Evolutionary conservation across 352 stramenopile genomes (phyloP), one percentile per base, ranked within the genome.

Genomic region (Lagenidium giganteum): DNA sequence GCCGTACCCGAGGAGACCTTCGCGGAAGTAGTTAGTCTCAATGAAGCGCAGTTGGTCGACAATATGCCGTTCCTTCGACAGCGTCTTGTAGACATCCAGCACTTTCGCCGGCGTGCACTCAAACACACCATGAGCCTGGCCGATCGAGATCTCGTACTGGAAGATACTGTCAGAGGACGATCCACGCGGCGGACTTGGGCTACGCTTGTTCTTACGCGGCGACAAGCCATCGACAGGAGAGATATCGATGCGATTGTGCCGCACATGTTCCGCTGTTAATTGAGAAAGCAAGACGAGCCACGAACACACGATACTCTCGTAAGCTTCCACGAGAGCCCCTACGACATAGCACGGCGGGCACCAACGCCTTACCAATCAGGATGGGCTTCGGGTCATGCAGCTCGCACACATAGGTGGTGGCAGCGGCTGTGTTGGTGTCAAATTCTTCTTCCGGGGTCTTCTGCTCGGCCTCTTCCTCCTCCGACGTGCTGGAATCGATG

Each of bases 401-500:
- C 43, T 80, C 72, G 39, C 78, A 90, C 21, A 90, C 61, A 33
- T 87, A 90, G 13, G 78, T 87, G n/a, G n/a, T n/a, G n/a, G n/a
- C n/a, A n/a, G n/a, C n/a, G n/a, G n/a, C n/a, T n/a, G n/a, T n/a
- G n/a, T n/a, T n/a, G n/a, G n/a, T n/a, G n/a, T n/a, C n/a, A n/a
- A n/a, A n/a, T n/a, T n/a, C n/a, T n/a, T n/a, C n/a, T n/a, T n/a
- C n/a, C n/a, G n/a, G n/a, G n/a, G n/a, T n/a, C n/a, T n/a, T n/a
- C n/a, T n/a, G n/a, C n/a, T n/a, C n/a, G n/a, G n/a, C n/a, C n/a
- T n/a, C n/a, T n/a, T n/a, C n/a, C n/a, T n/a, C n/a, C n/a, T n/a
- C n/a, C n/a, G n/a, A n/a, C n/a, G n/a, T n/a, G n/a, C n/a, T n/a
- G n/a, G n/a, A n/a, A n/a, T n/a, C n/a, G n/a, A n/a, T n/a, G n/a